Conservation (phyloP, 2,329 filamentous ascomycete genomes). For the Huntiella moniliformis region DNA sequence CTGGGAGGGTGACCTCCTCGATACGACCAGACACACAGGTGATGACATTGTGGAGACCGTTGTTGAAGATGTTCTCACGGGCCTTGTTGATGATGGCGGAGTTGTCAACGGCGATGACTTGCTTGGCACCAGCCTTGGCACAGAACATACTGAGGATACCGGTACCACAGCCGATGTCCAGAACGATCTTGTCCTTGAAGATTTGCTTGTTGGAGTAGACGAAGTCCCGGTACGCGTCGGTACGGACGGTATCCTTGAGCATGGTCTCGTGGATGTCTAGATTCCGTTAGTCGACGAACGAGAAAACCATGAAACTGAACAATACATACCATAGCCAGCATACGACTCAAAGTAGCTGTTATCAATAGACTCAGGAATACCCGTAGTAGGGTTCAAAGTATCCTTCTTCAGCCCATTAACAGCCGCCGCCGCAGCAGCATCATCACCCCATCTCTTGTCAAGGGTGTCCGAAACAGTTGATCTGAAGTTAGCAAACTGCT, state of each 20-base stretch:
- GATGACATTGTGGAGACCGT: constrained; percentile 54
- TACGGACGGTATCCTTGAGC: constrained; percentile 78
- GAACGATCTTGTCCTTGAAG: constrained; percentile 68
- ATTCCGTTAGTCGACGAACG: not conserved
- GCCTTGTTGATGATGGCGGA: constrained; percentile 79
- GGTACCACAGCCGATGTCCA: constrained; percentile 78
- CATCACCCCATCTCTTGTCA: constrained; percentile 43
- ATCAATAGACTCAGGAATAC: constrained; percentile 20
- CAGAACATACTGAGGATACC: constrained; percentile 88
- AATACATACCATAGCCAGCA: constrained; percentile 32
- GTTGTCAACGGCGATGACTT: constrained; percentile 82
- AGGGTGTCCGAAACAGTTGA: constrained; percentile 46
- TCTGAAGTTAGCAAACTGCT: constrained; percentile 49
- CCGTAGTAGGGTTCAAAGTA: constrained; percentile 12
- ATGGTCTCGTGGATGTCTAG: constrained; percentile 89
- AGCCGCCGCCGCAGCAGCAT: constrained; percentile 18
- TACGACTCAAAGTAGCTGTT: constrained; percentile 44
- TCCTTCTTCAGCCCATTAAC: constrained; percentile 18
- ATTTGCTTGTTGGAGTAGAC: constrained; percentile 81
- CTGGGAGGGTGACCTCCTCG: constrained; percentile 65
- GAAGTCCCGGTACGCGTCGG: constrained; percentile 84
- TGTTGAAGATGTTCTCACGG: constrained; percentile 65
- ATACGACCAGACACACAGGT: constrained; percentile 70
- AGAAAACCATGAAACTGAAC: not conserved
- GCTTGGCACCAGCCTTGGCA: constrained; percentile 68